These are phyloP conservation scores for Penicillium odoratum DNA, from an alignment of 495 filamentous ascomycete species.

Conservation along the genomic window DNA sequence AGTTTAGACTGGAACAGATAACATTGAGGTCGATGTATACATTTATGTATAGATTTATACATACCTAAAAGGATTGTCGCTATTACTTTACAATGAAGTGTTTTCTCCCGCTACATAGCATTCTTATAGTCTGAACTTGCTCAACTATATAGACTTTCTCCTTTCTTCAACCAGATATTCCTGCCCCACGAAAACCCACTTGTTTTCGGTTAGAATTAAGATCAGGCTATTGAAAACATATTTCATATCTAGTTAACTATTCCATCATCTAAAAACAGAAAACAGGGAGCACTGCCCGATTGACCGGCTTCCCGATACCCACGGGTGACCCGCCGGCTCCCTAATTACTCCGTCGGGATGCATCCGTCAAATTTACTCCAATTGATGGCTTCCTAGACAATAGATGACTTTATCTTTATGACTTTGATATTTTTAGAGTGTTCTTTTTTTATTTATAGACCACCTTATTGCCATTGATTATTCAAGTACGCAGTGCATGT, in stretches of 20 bases:
- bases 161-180: neutral
- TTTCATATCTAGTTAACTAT: neutral
- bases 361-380: neutral
- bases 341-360: neutral
- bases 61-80: too few species aligned
- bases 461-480: neutral
- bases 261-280: slow-evolving; percentile 6
- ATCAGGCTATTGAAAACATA: neutral
- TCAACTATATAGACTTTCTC: too few species aligned
- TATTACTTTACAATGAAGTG: too few species aligned
- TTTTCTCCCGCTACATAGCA: too few species aligned
- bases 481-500: neutral
- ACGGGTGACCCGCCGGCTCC: slow-evolving; percentile 7
- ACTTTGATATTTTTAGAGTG: neutral
- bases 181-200: slow-evolving; percentile 7
- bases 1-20: too few species aligned
- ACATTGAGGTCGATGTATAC: too few species aligned
- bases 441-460: neutral
- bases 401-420: neutral
- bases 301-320: slow-evolving; percentile 13
- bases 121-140: too few species aligned
- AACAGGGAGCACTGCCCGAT: neutral
- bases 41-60: too few species aligned
- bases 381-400: neutral
- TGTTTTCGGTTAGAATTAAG: neutral